Base-by-base conservation (phyloP, 305 asterid species). In the Plantago coronopus region DNA sequence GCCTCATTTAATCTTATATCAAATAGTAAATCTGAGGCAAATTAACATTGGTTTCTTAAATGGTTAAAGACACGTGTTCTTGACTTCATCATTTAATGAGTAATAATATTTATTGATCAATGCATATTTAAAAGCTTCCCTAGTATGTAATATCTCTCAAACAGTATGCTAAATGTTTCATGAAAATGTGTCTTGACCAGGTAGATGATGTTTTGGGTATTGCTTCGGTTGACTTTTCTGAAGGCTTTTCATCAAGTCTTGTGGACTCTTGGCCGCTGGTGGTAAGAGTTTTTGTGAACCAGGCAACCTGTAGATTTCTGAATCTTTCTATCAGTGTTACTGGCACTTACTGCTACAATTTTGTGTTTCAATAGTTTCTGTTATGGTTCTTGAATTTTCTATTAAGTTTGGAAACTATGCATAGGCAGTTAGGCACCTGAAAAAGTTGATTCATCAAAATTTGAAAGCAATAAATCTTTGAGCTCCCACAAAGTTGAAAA, bases 171-270 rank as follows among this genome's bases (percentile, higher is more conserved):
- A 51, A 21, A 23, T 19, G 0, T 23, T 3, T 17, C 58, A 25
- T 18, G 17, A 11, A 13, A 13, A 23, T 51, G n/a, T 53, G 27
- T 64, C 69, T 58, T 77, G 55, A 53, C 68, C 86, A 89, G 95
- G 82, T 27, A 68, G 91, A 89, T 71, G 68, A 72, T 66, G 63
- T 69, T 68, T 79, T 91, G 72, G 83, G 85, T 37, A 70, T 81
- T 53, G 61, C 95, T 75, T 86, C 96, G 43, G 84, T 86, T 54
- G 73, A 56, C 69, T 86, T 91, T 86, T 78, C 89, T 12, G 70
- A 72, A 17, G 76, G 71, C 69, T 91, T 91, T 62, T 72, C 84
- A 12, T 62, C 83, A 62, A 73, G 81, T 74, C 80, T 91, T 40
- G 78, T 74, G 15, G 73, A 63, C 47, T 91, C 89, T 78, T 91